Evolutionary conservation across 306 rosid genomes (phyloP), one percentile per base, ranked within the genome.

Genomic region (Cucurbita moschata): DNA sequence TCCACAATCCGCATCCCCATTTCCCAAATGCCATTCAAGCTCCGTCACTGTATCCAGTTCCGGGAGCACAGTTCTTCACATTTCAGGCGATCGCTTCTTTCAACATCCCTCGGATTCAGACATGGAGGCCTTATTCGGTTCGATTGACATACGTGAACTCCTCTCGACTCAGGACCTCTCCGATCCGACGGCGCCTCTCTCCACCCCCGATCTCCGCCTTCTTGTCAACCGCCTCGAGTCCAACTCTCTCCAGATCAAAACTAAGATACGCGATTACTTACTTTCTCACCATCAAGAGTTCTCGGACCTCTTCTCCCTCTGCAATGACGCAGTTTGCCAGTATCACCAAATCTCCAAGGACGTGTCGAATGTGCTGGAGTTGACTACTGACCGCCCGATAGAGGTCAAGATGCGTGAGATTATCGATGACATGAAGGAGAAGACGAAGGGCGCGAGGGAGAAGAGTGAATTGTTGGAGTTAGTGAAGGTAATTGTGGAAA

Each of bases 121-220:
- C 47, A 93, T 94, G 99, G 97, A 90, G 46, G 88, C 92, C 30
- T 89, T 89, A 5, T 87, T 89, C 83, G 87, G 84, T 63, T 68
- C 89, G 0, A 86, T 94, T 82, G 87, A 91, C 77, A 84, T 94
- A 42, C 92, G 88, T 4, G 99, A 94, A 18, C 99, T 94, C 43
- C 96, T 94, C 73, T 88, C 96, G 0, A 80, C 92, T 47, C 82
- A 86, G 64, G 97, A 94, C 79, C 90, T 94, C 82, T 85, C 90
- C 57, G 96, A 94, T 78, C 97, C 88, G 0, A 85, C 80, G 14
- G 79, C 97, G 5, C 92, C 96, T 2, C 96, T 95, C 76, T 86
- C 97, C 7, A 91, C 97, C 10, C 99, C 99, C 15, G 97, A 95
- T 91, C 99, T 95, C 69, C 96, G 92, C 72, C 97, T 89, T 81